Conservation (phyloP, 1,139 yeast genomes). For the Scheffersomyces parashehatae region DNA sequence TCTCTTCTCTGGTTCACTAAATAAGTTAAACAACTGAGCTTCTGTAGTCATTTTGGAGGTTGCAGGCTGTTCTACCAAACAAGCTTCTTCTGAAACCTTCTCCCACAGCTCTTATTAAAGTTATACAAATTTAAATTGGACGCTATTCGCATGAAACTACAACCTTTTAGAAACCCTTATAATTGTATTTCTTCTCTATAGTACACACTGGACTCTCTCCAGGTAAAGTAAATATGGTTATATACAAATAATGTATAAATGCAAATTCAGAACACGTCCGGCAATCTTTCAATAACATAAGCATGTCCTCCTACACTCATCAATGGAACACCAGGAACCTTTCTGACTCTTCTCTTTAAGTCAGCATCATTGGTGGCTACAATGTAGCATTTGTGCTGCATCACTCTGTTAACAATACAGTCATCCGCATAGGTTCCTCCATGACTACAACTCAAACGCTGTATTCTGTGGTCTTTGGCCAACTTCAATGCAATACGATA, state of each 20-base stretch:
- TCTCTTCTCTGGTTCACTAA: too few relatives aligned
- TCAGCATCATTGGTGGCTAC: slow-evolving; percentile 99
- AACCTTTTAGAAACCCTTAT: too few relatives aligned
- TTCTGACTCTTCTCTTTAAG: slow-evolving; percentile 86
- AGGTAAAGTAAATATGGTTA: slow-evolving; percentile 3
- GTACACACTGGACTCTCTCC: slow-evolving; percentile 6
- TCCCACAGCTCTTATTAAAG: too few relatives aligned
- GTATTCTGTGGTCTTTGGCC: slow-evolving; percentile 92
- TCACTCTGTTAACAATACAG: slow-evolving; percentile 86
- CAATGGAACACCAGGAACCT: slow-evolving; percentile 95
- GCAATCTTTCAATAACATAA: slow-evolving; percentile 90
- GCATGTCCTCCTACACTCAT: slow-evolving; percentile 95
- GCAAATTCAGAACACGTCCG: slow-evolving; percentile 74
- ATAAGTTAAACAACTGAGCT: too few relatives aligned
- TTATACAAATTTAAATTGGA: too few relatives aligned
- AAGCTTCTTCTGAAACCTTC: too few relatives aligned
- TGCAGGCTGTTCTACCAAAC: too few relatives aligned
- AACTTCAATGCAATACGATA: slow-evolving; percentile 88
- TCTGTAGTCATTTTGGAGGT: too few relatives aligned
- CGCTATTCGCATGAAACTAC: too few relatives aligned
- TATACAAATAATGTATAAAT: not conserved
- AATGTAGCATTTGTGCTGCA: slow-evolving; percentile 94
- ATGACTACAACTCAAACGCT: slow-evolving; percentile 85
- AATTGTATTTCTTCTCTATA: slow-evolving; percentile 1
- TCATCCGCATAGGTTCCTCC: slow-evolving; percentile 98